A percentile compares a stretch with the other conserved stretches of the same genome.
phyloP scores from a whole-genome alignment of 257 asterid genomes.

The Solanum chilense region DNA sequence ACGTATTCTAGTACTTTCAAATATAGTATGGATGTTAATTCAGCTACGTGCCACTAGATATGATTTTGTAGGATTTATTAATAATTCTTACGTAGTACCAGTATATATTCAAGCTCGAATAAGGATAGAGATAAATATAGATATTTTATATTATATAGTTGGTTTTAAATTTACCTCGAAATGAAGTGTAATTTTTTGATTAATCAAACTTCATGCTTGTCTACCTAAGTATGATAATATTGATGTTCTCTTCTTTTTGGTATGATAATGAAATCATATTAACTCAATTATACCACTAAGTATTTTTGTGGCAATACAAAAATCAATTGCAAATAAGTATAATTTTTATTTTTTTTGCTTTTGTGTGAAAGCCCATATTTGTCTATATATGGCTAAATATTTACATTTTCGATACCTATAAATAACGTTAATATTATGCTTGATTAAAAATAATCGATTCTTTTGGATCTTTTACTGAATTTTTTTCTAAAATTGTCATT shows the following conservation, averaged over 20 bases:
- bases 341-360: too few species aligned
- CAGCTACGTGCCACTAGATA: background rate
- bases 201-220: background rate
- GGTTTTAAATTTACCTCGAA: background rate
- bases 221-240: background rate
- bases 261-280: background rate
- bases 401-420: too few species aligned
- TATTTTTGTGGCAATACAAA: background rate
- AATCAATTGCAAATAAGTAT: background rate
- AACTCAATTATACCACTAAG: too few species aligned
- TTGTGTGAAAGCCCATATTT: too few species aligned
- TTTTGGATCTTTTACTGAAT: too few species aligned
- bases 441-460: too few species aligned
- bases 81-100: background rate
- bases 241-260: background rate
- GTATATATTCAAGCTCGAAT: background rate
- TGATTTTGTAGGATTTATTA: background rate
- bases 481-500: background rate
- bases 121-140: background rate
- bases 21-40: background rate
- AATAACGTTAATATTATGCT: background rate
- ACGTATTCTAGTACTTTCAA: background rate
- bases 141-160: background rate
- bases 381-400: too few species aligned
- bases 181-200: background rate